These are phyloP conservation scores for Neophaeococcomyces aloes DNA, from an alignment of 2,329 filamentous ascomycete species.

Conservation along the genomic window DNA sequence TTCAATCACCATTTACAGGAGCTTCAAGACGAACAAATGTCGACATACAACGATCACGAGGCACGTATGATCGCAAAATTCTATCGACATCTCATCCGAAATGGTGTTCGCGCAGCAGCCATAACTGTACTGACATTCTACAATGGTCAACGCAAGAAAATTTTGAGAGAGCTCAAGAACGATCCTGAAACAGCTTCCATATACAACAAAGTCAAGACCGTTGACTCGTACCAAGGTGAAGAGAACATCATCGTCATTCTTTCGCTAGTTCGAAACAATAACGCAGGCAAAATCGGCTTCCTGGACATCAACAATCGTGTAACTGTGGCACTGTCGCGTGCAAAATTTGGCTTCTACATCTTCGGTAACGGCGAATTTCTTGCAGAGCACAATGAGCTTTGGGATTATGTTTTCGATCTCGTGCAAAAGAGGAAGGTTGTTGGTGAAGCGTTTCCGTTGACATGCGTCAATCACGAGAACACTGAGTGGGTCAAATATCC, in stretches of 20 bases:
- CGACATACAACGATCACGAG: slow-evolving; percentile 59
- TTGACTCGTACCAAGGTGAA: slow-evolving; percentile 85
- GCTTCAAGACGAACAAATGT: slow-evolving; percentile 50
- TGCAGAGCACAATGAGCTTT: slow-evolving; percentile 38
- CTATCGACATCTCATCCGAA: slow-evolving; percentile 59
- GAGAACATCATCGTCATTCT: slow-evolving; percentile 77
- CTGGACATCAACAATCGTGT: slow-evolving; percentile 54
- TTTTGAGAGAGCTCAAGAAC: slow-evolving; percentile 40
- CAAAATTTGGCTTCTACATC: slow-evolving; percentile 68
- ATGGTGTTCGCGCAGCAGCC: slow-evolving; percentile 47
- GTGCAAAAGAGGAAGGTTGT: slow-evolving; percentile 32
- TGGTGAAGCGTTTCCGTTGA: slow-evolving; percentile 48
- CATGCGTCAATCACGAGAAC: slow-evolving; percentile 50
- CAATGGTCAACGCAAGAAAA: slow-evolving; percentile 63
- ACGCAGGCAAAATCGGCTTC: slow-evolving; percentile 55
- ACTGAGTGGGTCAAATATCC: slow-evolving; percentile 39
- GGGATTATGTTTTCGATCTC: slow-evolving; percentile 40
- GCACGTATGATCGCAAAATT: slow-evolving; percentile 67
- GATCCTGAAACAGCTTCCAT: slow-evolving; percentile 31
- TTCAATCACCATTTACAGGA: slow-evolving; percentile 59
- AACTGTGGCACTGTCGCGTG: slow-evolving; percentile 57
- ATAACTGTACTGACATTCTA: slow-evolving; percentile 85
- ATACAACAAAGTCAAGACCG: slow-evolving; percentile 58
- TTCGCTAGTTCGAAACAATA: slow-evolving; percentile 66
- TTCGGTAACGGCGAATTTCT: slow-evolving; percentile 62